Evolutionary conservation across 2,329 filamentous ascomycete genomes (phyloP).

Genomic region (Clonostachys rhizophaga): DNA sequence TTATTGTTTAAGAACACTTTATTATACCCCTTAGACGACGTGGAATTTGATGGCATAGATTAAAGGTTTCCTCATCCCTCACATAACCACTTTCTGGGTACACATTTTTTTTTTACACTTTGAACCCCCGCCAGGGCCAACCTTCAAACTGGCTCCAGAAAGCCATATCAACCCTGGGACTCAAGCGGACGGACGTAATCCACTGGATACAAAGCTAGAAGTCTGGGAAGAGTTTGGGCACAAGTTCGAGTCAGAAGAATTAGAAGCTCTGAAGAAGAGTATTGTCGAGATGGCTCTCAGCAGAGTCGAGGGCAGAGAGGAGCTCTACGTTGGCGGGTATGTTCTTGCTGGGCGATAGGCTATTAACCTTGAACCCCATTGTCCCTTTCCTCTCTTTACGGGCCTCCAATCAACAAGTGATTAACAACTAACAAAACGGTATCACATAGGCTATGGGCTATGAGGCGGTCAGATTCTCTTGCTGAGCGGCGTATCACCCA

Average conservation of each 20-base stretch:
- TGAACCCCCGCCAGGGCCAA: too few species aligned
- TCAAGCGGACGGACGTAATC: neutral
- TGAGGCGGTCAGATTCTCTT: conserved; percentile 68
- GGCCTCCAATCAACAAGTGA: too few species aligned
- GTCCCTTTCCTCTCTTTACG: too few species aligned
- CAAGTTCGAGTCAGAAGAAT: conserved; percentile 1
- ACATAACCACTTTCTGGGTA: too few species aligned
- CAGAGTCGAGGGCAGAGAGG: conserved; percentile 32
- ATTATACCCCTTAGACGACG: too few species aligned
- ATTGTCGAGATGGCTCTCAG: conserved; percentile 34
- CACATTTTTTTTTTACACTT: too few species aligned
- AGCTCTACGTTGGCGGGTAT: conserved; percentile 33
- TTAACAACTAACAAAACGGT: neutral
- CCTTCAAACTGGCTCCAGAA: too few species aligned
- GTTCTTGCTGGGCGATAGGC: conserved; percentile 5
- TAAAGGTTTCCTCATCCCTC: too few species aligned
- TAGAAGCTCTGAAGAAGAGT: conserved; percentile 15
- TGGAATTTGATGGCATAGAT: too few species aligned
- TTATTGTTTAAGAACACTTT: too few species aligned
- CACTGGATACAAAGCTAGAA: neutral
- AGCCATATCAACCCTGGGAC: too few species aligned
- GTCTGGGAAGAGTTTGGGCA: conserved; percentile 3
- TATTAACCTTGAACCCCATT: too few species aligned
- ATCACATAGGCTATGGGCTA: conserved; percentile 67
- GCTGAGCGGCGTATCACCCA: conserved; percentile 77